Percentiles rank a stretch among this genome's conserved stretches.
Evolutionary conservation across 2,329 filamentous ascomycete species (phyloP).

Genomic region (Aspergillus sp.): DNA sequence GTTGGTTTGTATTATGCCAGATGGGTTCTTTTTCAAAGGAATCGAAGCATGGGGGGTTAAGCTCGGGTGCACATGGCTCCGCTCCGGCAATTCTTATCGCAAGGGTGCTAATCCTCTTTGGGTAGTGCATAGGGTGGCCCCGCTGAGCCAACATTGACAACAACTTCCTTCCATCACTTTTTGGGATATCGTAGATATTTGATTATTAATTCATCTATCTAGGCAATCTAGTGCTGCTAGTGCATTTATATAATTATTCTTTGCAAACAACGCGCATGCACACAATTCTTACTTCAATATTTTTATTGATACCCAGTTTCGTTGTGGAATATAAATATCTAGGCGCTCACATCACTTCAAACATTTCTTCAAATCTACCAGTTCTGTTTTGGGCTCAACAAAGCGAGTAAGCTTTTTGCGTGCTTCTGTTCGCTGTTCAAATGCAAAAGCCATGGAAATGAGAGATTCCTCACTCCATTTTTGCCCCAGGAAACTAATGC

Average conservation of each 20-base stretch:
- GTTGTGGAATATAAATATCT: too few species aligned
- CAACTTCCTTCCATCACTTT: too few species aligned
- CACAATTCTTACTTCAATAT: not conserved
- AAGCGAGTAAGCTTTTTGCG: conserved; percentile 51
- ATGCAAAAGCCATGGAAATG: conserved; percentile 67
- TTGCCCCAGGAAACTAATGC: conserved; percentile 62
- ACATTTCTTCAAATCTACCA: conserved; percentile 20
- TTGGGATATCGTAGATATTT: too few species aligned
- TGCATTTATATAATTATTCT: not conserved
- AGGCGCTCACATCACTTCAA: too few species aligned
- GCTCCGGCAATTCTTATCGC: not conserved
- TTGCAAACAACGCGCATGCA: not conserved
- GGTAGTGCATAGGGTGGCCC: too few species aligned
- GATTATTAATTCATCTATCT: not conserved
- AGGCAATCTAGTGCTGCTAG: not conserved
- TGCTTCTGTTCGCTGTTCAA: conserved; percentile 61
- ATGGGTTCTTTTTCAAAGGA: too few species aligned
- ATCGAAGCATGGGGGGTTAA: not conserved
- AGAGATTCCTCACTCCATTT: conserved; percentile 62
- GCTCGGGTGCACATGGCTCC: not conserved
- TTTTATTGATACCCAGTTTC: not conserved
- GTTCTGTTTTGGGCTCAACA: conserved; percentile 50
- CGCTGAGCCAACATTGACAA: too few species aligned
- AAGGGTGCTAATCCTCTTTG: conserved; percentile 4
- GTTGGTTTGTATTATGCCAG: not conserved